Base-by-base conservation (phyloP, 345 rosid species). In the Salix exigua region DNA sequence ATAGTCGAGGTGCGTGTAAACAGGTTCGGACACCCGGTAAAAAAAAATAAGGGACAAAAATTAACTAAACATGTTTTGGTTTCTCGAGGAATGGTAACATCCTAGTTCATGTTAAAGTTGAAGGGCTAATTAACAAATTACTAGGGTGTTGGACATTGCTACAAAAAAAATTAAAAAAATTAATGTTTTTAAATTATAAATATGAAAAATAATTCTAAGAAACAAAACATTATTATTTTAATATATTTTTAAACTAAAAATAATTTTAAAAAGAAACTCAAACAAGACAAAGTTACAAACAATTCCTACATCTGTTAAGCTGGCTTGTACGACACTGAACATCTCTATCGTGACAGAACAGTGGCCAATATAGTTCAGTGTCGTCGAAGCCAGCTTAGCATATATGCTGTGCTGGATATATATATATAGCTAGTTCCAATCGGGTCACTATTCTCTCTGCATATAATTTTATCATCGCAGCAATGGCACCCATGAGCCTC, bases 401-500 rank as follows among this genome's bases (percentile, higher is more conserved):
- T 35, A 42, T 51, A 33, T 51, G 64, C 8, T 62, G 76, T 72
- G 44, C 77, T 73, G 25, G 7, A 5, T 35, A 35, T 35, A 30
- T 30, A 30, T 30, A 53, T 75, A 68, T 37, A 37, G 38, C 31
- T 35, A 78, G 31, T 7, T 4, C 19, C 40, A 28, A 80, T 74
- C 73, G 71, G 65, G 61, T 84, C 72, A 68, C 7, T 71, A 58
- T 14, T 69, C 46, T 63, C 64, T 73, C 70, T 42, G 46, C 14
- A 42, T 0, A 0, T 42, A 10, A 42, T 42, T 12, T 8, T 66
- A 16, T 37, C 69, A 28, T 3, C 7, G 28, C 23, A 31, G 17
- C 68, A 71, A 90, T 88, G 94, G 90, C 91, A 7, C 90, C 92
- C 11, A 85, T 86, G 96, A 91, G 86, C 75, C 90, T 91, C 72